Conservation (phyloP, 768 basidiomycete genomes). For the Boletus fagicola region DNA sequence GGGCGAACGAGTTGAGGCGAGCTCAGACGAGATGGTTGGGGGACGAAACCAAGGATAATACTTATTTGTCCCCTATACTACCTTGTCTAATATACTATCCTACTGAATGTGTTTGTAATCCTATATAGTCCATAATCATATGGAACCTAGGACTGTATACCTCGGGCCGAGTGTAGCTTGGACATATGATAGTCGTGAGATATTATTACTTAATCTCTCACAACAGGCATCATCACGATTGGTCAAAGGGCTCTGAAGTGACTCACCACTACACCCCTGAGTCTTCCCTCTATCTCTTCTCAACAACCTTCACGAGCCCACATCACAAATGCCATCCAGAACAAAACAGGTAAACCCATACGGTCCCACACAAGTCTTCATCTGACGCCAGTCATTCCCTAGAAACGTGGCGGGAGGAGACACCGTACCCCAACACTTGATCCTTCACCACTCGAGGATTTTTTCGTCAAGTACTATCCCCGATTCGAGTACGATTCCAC, state of each 20-base stretch:
- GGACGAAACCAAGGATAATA: too few species aligned
- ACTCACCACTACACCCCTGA: background rate
- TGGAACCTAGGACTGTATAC: too few species aligned
- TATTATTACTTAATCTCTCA: too few species aligned
- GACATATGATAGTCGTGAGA: too few species aligned
- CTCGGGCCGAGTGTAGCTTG: too few species aligned
- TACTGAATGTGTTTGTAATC: too few species aligned
- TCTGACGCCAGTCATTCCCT: background rate
- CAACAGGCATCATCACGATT: background rate
- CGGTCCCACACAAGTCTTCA: too few species aligned
- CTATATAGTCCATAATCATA: too few species aligned
- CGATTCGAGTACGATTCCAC: conserved; percentile 7
- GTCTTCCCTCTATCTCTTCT: background rate
- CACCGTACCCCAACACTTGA: background rate
- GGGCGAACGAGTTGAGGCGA: too few species aligned
- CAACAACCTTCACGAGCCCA: background rate
- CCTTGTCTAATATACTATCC: too few species aligned
- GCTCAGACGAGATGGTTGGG: too few species aligned
- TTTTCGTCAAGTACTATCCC: conserved; percentile 2
- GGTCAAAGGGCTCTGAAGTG: background rate
- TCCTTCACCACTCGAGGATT: background rate
- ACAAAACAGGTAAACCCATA: background rate
- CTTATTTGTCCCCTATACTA: too few species aligned
- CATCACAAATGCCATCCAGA: background rate
- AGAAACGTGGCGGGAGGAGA: background rate